Percentiles rank a stretch among this genome's conserved stretches.
These are phyloP conservation scores for Melaleuca alternifolia DNA, from an alignment of 345 rosid species.

Conservation along the genomic window DNA sequence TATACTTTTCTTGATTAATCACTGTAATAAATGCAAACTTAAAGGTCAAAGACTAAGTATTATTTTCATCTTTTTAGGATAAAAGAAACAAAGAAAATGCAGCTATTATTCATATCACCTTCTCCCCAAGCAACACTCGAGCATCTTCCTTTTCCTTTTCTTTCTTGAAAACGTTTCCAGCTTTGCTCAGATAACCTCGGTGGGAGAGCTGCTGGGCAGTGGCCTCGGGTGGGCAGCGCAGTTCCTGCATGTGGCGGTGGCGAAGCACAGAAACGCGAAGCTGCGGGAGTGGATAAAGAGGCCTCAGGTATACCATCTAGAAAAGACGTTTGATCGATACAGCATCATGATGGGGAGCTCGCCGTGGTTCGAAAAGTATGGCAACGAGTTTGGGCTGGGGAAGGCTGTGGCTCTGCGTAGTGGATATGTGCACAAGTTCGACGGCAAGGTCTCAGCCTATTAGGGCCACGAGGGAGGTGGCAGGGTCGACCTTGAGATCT, in stretches of 20 bases:
- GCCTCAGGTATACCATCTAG: slow-evolving; percentile 33
- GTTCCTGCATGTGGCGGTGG: slow-evolving; percentile 38
- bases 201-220: slow-evolving; percentile 36
- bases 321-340: slow-evolving; percentile 30
- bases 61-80: neutral
- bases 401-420: slow-evolving; percentile 66
- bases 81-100: neutral
- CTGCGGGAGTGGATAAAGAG: slow-evolving; percentile 37
- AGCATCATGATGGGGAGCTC: slow-evolving; percentile 82
- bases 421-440: slow-evolving; percentile 62
- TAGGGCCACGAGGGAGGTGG: slow-evolving; percentile 62
- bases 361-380: slow-evolving; percentile 63
- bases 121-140: too few relatives aligned
- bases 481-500: slow-evolving; percentile 59
- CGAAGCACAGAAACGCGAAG: slow-evolving; percentile 21
- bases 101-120: too few relatives aligned
- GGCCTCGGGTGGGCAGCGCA: slow-evolving; percentile 57
- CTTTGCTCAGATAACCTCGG: too few relatives aligned
- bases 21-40: too few relatives aligned
- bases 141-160: too few relatives aligned
- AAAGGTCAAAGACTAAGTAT: neutral
- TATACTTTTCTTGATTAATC: too few relatives aligned
- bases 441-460: slow-evolving; percentile 52
- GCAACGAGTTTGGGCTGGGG: slow-evolving; percentile 72
- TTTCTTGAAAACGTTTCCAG: too few relatives aligned